Evolutionary conservation across 441 rosid genomes (phyloP).

Genomic region (Adansonia gregorii): DNA sequence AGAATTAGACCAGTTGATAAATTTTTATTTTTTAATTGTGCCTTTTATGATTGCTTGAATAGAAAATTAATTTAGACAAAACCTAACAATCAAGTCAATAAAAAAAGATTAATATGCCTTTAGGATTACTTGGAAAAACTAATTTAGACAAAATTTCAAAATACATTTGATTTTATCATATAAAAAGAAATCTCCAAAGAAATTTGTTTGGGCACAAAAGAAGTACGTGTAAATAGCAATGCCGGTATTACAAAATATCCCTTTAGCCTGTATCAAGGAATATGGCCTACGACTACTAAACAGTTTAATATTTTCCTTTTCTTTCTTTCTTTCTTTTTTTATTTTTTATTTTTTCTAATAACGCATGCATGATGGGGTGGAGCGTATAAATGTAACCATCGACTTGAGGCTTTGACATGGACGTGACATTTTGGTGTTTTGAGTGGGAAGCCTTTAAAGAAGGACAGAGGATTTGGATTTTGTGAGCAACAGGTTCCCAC

Average conservation of each 20-base stretch:
- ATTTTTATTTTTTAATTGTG: no score
- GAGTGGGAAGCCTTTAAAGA: slow-evolving; percentile 5
- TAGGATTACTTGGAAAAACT: no score
- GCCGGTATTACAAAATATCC: not conserved
- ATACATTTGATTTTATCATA: not conserved
- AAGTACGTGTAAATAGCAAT: not conserved
- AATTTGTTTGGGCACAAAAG: not conserved
- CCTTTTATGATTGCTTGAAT: not conserved
- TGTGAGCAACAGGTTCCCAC: slow-evolving; percentile 27
- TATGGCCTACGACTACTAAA: not conserved
- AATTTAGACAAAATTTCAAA: not conserved
- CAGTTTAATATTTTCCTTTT: not conserved
- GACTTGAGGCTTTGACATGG: slow-evolving; percentile 21
- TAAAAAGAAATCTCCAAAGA: not conserved
- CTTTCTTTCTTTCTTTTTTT: not conserved
- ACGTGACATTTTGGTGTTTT: slow-evolving; percentile 27
- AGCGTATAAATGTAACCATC: slow-evolving; percentile 23
- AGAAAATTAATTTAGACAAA: no score
- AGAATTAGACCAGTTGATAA: not conserved
- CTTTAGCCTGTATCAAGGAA: not conserved
- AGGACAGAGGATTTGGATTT: slow-evolving; percentile 34
- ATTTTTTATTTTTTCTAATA: not conserved
- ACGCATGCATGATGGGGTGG: slow-evolving; percentile 23
- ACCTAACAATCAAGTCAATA: no score
- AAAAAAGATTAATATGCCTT: no score